Base-by-base conservation (phyloP, 148 eudicot species). In the Cornus controversa region DNA sequence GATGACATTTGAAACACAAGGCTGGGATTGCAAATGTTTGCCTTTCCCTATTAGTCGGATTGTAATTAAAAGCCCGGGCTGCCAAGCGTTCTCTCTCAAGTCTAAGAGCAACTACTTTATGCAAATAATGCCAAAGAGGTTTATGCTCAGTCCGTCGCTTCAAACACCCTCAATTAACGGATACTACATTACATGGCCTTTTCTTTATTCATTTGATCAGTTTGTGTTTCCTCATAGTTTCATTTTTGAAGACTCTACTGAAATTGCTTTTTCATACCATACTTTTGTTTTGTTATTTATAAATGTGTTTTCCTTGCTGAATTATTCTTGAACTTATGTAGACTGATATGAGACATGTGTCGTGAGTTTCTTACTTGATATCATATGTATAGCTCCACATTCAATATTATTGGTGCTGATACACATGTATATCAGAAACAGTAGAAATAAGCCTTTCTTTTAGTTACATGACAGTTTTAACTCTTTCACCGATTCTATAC, bases 401-500 rank as follows among this genome's bases (percentile, higher is more conserved):
- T 14, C 6, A 22, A 10, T 60, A 34, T 74, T 34, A 18, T 73
- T 60, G 31, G 36, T 60, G 67, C 67, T 58, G 29, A 36, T n/a
- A n/a, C 28, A 22, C 67, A 5, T 60, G 24, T 11, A 34, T 13
- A 28, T 58, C 66, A 10, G 15, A 77, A 58, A 36, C 10, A 31
- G 34, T 40, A 40, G 45, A 40, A 4, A 9, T 40, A 40, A 6
- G 45, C 45, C 0, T 69, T 29, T n/a, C 50, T 28, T 28, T 15
- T 64, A 18, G n/a, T 53, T 74, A 40, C 24, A 10, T 29, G 42
- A 23, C 64, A 5, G 64, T 34, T 25, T 70, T 63, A 66, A 64
- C 74, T 25, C 75, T 74, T 76, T 25, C 64, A 34, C 53, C 45
- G 42, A 68, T 11, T 40, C 37, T 18, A 54, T 72, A 71, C 57